Percentiles rank a stretch among this genome's conserved stretches.
Conservation (phyloP, 441 rosid genomes). For the Lepidium campestre region DNA sequence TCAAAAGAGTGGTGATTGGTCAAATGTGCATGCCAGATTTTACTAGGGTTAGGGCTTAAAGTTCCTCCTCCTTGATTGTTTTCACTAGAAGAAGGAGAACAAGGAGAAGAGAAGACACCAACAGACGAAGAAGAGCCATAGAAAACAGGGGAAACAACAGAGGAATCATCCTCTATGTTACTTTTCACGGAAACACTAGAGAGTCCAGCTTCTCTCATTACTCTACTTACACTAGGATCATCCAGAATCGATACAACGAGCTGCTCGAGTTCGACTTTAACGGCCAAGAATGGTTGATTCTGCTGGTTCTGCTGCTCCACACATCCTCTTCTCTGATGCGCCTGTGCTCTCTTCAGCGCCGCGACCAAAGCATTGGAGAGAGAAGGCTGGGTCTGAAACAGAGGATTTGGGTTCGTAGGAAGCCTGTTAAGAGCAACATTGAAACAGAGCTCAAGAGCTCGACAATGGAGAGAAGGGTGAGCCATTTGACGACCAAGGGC, state of each 20-base stretch:
- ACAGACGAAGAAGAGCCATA: constrained; percentile 31
- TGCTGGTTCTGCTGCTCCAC: constrained; percentile 79
- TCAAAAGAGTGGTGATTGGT: constrained; percentile 42
- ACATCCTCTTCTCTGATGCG: constrained; percentile 86
- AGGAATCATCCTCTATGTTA: constrained; percentile 52
- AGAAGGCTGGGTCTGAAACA: constrained; percentile 60
- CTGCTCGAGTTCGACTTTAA: constrained; percentile 81
- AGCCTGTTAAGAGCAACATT: constrained; percentile 83
- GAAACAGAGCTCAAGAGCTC: constrained; percentile 93
- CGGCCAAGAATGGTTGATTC: constrained; percentile 61
- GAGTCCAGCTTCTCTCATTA: constrained; percentile 88
- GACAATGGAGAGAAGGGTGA: constrained; percentile 74
- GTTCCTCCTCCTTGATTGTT: constrained; percentile 34
- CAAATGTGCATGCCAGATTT: constrained; percentile 58
- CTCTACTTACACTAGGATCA: constrained; percentile 90
- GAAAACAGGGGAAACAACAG: constrained; percentile 65
- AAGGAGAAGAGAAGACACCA: constrained; percentile 76
- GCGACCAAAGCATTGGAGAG: constrained; percentile 83
- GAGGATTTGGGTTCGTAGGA: constrained; percentile 63
- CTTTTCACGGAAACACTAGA: constrained; percentile 66
- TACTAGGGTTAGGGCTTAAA: constrained; percentile 33
- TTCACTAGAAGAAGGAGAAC: constrained; percentile 58
- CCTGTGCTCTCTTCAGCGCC: constrained; percentile 85
- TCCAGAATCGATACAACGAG: constrained; percentile 79
- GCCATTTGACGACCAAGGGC: constrained; percentile 28